Base-by-base conservation (phyloP, 495 filamentous ascomycete species). In the Talaromyces thailandensis region DNA sequence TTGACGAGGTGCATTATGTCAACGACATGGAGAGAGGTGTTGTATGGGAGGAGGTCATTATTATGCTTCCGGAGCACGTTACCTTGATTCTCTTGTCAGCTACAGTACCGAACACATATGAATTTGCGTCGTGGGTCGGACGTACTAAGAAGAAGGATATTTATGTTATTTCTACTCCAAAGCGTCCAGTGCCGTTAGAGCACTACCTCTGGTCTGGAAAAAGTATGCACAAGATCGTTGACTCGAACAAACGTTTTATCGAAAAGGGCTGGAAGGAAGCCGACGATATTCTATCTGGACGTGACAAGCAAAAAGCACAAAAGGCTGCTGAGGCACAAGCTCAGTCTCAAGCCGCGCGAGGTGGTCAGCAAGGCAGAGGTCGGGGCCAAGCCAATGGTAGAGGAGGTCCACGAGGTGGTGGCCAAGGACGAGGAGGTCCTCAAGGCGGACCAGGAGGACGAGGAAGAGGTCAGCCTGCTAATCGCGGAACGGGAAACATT, bases 41-140 rank as follows among this genome's bases (percentile, higher is more conserved):
- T 0, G 94, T 98, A 7, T 98, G 94, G 94, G 94, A 98, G 75
- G 94, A 98, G 72, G 94, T 98, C 64, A 98, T 98, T 69, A 98
- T 98, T 69, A 98, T 98, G 95, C 84, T 98, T 55, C 94, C 94
- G 4, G 92, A 93, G 68, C 94, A 98, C 76, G 91, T 98, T 52
- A 94, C 95, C 2, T 77, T 98, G 40, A 98, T 98, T 64, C 79
- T 97, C 11, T 84, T 98, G 2, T 98, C 95, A 6, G 94, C 94
- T 0, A 98, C 94, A 4, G 95, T 98, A 4, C 94, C 94, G 9
- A 98, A 98, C 72, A 97, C 94, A 2, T 82, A 96, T 64, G 94
- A 98, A 71, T 98, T 98, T 69, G 95, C 94, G 21, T 97, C 91
- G 6, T 98, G 94, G 94, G 95, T 98, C 37, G 94, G 94, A 37